Conservation (phyloP, 1,139 yeast genomes). For the Sugiyamaella grinbergsii region DNA sequence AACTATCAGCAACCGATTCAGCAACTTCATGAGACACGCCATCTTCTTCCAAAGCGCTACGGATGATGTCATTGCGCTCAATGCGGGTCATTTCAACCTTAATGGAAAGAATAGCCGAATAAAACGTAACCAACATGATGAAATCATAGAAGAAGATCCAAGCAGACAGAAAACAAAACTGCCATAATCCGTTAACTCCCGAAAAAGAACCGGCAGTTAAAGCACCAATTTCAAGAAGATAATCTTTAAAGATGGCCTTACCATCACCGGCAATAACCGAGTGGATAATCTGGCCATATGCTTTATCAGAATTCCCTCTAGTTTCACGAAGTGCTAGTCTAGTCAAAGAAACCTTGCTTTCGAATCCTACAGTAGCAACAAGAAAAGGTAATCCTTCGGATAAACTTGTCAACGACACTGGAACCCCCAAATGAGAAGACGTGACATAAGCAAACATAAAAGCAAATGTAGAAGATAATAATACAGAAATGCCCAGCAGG, state of each 20-base stretch:
- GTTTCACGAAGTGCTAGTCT: constrained; percentile 52
- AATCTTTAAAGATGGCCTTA: constrained; percentile 74
- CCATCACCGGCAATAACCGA: constrained; percentile 70
- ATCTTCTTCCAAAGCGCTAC: constrained; percentile 88
- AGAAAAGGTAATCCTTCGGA: constrained; percentile 94
- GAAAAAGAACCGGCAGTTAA: constrained; percentile 72
- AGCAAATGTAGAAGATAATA: constrained; percentile 82
- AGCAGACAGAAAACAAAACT: constrained; percentile 79
- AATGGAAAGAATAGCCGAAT: constrained; percentile 79
- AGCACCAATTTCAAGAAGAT: constrained; percentile 72
- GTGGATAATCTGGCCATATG: constrained; percentile 45
- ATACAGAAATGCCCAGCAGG: constrained; percentile 84
- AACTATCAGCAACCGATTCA: constrained; percentile 60
- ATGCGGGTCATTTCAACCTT: constrained; percentile 90
- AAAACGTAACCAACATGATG: constrained; percentile 77
- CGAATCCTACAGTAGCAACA: constrained; percentile 91
- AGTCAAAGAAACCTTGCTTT: constrained; percentile 79
- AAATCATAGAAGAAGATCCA: constrained; percentile 74
- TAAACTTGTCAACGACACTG: constrained; percentile 71
- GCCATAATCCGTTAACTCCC: constrained; percentile 63
- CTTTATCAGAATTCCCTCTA: constrained; percentile 41
- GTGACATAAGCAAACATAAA: constrained; percentile 80
- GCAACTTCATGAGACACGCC: constrained; percentile 80
- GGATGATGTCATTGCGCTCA: constrained; percentile 78
- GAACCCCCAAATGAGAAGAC: constrained; percentile 48